Base-by-base conservation (phyloP, 257 asterid species). In the Striga asiatica region DNA sequence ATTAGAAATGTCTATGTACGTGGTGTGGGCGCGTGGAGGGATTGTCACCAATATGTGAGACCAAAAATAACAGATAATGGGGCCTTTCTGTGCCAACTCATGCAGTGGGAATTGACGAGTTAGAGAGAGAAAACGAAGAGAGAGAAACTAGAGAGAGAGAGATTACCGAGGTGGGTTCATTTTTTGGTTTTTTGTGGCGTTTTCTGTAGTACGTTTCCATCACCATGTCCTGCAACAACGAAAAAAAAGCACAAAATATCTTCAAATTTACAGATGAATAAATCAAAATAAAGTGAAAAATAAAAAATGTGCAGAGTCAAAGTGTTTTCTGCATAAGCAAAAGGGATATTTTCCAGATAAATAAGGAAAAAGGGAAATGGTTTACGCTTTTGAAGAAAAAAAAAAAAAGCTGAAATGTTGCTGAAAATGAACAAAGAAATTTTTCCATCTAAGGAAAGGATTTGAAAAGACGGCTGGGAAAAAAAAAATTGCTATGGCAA, bases 191-290 rank as follows among this genome's bases (percentile, higher is more conserved):
- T 66, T 62, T 74, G 62, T 72, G 68, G 63, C 87, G 74, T 75
- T 77, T 79, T 61, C 93, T 67, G 74, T 76, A 77, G 56, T 83
- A 87, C 43, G 94, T 83, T 69, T 83, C 94, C 76, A 78, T 77
- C 56, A 43, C 60, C 66, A 58, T 48, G 47, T 16, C 64, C 84
- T 79, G 86, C 12, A 31, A 55, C n/a, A n/a, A n/a, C n/a, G n/a
- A 63, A 2, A 38, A 6, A 35, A 7, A 38, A 12, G 41, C n/a
- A 10, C n/a, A 64, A 11, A 42, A 64, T 2, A 55, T 27, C 14
- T 9, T 1, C 28, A 20, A 22, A 47, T 8, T 20, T 18, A 7
- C 3, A 21, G 32, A 42, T 38, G 18, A 28, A 14, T 14, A 43
- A 14, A 35, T 5, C 8, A 10, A 10, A 1, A 7, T 5, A 10